phyloP scores from a whole-genome alignment of 2,329 filamentous ascomycete genomes.

The Gaeumannomyces sp. region DNA sequence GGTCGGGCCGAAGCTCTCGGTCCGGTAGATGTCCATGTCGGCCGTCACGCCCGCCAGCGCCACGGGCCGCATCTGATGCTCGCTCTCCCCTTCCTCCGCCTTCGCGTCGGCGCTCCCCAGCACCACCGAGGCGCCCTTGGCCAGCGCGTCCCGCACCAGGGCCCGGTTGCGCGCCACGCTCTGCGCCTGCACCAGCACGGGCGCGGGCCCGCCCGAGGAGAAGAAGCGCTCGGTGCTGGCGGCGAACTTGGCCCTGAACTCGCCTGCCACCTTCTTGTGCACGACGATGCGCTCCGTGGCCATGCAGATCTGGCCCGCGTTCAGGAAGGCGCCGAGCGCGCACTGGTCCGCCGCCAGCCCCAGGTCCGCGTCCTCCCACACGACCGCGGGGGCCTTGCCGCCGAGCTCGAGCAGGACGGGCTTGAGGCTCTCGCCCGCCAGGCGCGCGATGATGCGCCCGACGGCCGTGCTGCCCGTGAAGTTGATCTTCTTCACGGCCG shows the following conservation, averaged over 20 bases:
- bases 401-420: constrained; percentile 76
- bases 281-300: constrained; percentile 67
- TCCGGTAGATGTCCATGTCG: constrained; percentile 69
- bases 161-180: constrained; percentile 60
- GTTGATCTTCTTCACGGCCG: constrained; percentile 70
- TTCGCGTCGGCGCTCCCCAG: constrained; percentile 28
- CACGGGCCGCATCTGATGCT: constrained; percentile 45
- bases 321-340: constrained; percentile 63
- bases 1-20: constrained; percentile 72
- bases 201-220: constrained; percentile 54
- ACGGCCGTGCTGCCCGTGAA: constrained; percentile 76
- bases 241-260: constrained; percentile 40
- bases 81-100: constrained; percentile 17
- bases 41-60: constrained; percentile 55
- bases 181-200: constrained; percentile 62
- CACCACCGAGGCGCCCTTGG: constrained; percentile 55
- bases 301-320: constrained; percentile 82
- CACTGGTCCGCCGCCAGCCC: constrained; percentile 63
- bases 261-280: constrained; percentile 38
- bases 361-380: constrained; percentile 75
- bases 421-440: constrained; percentile 70
- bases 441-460: constrained; percentile 63
- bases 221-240: constrained; percentile 36
- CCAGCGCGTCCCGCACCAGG: constrained; percentile 61
- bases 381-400: constrained; percentile 73